Evolutionary conservation across 2,329 filamentous ascomycete species (phyloP).

Genomic region (Scedosporium apiospermum): DNA sequence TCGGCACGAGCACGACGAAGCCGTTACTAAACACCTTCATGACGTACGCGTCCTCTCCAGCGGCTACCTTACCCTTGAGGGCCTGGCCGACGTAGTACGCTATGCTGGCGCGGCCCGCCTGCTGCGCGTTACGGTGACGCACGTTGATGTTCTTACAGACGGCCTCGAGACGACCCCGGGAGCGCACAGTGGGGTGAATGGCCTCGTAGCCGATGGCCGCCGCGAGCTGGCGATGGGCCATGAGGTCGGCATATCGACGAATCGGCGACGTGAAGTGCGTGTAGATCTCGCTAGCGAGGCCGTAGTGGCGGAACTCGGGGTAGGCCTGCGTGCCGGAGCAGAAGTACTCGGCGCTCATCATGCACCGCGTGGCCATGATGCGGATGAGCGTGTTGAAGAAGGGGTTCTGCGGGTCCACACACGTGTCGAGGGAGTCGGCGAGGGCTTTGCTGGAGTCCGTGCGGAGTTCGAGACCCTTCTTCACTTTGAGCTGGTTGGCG

Average conservation of each 20-base stretch:
- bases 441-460: conserved; percentile 87
- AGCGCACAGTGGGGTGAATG: conserved; percentile 71
- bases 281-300: conserved; percentile 92
- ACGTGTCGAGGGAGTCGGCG: conserved; percentile 82
- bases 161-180: conserved; percentile 75
- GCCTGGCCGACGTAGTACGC: conserved; percentile 98
- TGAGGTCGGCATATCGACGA: conserved; percentile 91
- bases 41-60: conserved; percentile 85
- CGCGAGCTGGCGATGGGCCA: conserved; percentile 88
- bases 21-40: conserved; percentile 98
- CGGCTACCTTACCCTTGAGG: conserved; percentile 64
- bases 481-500: conserved; percentile 79
- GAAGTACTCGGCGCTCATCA: conserved; percentile 99
- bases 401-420: conserved; percentile 68
- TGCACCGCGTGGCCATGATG: conserved; percentile 95
- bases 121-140: conserved; percentile 91
- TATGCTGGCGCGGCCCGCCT: conserved; percentile 86
- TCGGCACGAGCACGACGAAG: conserved; percentile 89
- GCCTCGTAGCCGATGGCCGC: conserved; percentile 90
- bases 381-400: conserved; percentile 99
- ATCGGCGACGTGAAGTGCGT: conserved; percentile 98
- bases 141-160: conserved; percentile 99
- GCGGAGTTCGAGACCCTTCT: conserved; percentile 69
- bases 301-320: conserved; percentile 94
- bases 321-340: conserved; percentile 87